Percentiles rank a stretch among this genome's conserved stretches.
Conservation (phyloP, 2,329 filamentous ascomycete genomes). For the Aureobasidium namibiae region DNA sequence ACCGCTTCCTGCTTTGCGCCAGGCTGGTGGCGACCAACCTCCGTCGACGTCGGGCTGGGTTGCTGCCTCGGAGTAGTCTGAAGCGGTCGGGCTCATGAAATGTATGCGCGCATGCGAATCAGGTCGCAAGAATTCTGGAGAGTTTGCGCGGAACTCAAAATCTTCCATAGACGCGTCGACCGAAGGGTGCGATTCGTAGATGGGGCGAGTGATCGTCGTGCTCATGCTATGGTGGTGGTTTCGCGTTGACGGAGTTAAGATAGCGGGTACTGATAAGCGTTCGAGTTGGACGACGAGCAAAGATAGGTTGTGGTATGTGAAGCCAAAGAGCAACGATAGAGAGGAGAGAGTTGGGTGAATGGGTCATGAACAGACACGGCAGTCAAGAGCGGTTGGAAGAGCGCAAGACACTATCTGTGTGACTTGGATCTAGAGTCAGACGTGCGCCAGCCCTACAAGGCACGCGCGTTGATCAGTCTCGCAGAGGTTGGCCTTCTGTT, state of each 20-base stretch:
- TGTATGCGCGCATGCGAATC: slow-evolving; percentile 48
- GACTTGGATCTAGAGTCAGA: slow-evolving; percentile 1
- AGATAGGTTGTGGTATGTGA: background rate
- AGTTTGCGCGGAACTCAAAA: slow-evolving; percentile 49
- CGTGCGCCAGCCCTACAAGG: slow-evolving; percentile 8
- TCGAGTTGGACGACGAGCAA: background rate
- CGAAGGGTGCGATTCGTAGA: slow-evolving; percentile 50
- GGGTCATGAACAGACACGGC: slow-evolving; percentile 2
- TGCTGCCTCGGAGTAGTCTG: slow-evolving; percentile 37
- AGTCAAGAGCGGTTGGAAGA: slow-evolving; percentile 4
- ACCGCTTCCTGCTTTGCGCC: slow-evolving; percentile 51
- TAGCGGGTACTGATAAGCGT: slow-evolving; percentile 3
- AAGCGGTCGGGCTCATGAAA: slow-evolving; percentile 24
- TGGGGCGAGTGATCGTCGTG: slow-evolving; percentile 21
- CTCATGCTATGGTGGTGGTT: slow-evolving; percentile 15
- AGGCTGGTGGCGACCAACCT: slow-evolving; percentile 59
- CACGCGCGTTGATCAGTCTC: background rate
- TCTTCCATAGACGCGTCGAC: slow-evolving; percentile 54
- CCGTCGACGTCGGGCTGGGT: slow-evolving; percentile 41
- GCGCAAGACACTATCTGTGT: slow-evolving; percentile 11
- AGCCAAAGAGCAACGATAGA: background rate
- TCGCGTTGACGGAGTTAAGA: slow-evolving; percentile 11
- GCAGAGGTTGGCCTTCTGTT: background rate
- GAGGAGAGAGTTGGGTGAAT: background rate
- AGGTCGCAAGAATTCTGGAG: slow-evolving; percentile 50